Base-by-base conservation (phyloP, 2,329 filamentous ascomycete species). In the Monosporascus sp. region DNA sequence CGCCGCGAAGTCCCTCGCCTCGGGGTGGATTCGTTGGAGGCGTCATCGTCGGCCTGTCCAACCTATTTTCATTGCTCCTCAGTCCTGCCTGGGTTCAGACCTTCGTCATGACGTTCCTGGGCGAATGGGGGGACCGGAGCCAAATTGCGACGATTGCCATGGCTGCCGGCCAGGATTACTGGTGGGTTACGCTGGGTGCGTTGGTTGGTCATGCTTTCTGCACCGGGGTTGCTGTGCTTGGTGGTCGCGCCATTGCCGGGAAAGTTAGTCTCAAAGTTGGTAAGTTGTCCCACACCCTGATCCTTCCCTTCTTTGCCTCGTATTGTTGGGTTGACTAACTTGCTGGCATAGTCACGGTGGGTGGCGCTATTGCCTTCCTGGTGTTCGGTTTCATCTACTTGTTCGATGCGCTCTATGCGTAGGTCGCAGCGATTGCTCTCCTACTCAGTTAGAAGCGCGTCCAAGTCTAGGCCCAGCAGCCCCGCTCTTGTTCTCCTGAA, bases 61-160 rank as follows among this genome's bases (percentile, higher is more conserved):
- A 99, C 64, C 82, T 99, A 4, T 83, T 91, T 57, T 91, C 89
- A 11, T 78, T 99, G 6, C 80, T 99, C 5, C 79, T 99, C 39
- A 96, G 90, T 70, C 94, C 94, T 1, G 94, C 92, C 1, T 99
- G 94, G 94, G 94, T 99, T 15, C 93, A 97, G 73, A 99, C 94
- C 0, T 99, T 99, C 68, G 83, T 95, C 63, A 99, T 99, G 94
- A 99, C 94, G 2, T 99, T 99, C 74, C 75, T 99, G 31, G 94
- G 94, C 41, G 94, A 99, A 71, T 99, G 94, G 94, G 94, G 94
- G 53, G 94, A 99, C 66, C 85, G 94, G 61, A 96, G 90, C 68
- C 94, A 99, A 74, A 97, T 99, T 65, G 94, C 94, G 22, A 99
- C 94, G 0, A 96, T 99, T 67, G 94, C 94, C 51, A 99, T 99